Conservation (phyloP, 345 rosid genomes). For the Physaria fendleri region DNA sequence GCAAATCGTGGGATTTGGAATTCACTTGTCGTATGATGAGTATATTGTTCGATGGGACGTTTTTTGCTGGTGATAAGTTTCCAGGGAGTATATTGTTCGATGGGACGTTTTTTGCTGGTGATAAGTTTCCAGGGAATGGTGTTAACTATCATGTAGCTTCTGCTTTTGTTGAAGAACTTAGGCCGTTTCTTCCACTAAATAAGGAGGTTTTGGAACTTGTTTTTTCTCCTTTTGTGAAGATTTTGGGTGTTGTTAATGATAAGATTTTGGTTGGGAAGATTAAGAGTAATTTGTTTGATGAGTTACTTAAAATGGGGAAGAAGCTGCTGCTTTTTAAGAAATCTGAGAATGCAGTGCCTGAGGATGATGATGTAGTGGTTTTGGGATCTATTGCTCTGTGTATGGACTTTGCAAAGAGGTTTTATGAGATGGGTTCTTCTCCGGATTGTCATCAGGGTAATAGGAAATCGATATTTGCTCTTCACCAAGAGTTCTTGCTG, state of each 20-base stretch:
- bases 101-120: too few relatives aligned
- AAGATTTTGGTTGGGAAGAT: constrained; percentile 68
- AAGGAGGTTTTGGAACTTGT: constrained; percentile 44
- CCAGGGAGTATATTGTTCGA: too few relatives aligned
- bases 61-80: constrained; percentile 50
- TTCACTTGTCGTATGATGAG: constrained; percentile 39
- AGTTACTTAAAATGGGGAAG: constrained; percentile 49
- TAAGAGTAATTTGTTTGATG: constrained; percentile 63
- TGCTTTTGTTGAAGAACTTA: constrained; percentile 66
- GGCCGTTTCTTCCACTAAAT: constrained; percentile 55
- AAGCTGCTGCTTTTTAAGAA: constrained; percentile 47
- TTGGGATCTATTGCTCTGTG: constrained; percentile 52
- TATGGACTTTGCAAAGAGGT: constrained; percentile 53
- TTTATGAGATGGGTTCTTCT: constrained; percentile 75
- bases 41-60: constrained; percentile 41
- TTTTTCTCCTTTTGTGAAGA: constrained; percentile 39
- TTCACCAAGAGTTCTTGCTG: constrained; percentile 64
- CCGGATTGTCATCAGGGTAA: constrained; percentile 71
- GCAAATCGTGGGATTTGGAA: constrained; percentile 56
- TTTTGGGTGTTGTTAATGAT: constrained; percentile 54
- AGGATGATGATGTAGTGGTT: constrained; percentile 44
- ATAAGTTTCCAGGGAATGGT: constrained; percentile 63
- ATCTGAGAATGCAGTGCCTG: constrained; percentile 30
- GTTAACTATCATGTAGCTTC: constrained; percentile 79
- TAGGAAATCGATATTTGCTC: constrained; percentile 59